Conservation (phyloP, 768 basidiomycete species). For the Leccinum sublutescens region DNA sequence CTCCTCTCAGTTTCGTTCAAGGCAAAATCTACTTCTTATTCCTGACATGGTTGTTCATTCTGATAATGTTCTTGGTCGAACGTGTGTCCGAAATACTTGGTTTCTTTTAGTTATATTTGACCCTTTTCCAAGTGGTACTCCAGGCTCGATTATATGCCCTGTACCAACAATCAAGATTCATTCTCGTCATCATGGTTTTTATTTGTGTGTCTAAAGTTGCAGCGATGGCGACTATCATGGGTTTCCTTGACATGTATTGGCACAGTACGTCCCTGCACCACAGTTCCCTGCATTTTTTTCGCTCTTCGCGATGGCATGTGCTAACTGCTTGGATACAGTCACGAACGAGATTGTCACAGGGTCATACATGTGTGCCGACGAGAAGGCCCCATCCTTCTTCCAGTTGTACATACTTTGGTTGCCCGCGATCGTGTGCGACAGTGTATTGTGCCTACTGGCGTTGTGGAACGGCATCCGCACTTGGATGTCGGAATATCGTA, state of each 20-base stretch:
- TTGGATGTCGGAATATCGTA: neutral
- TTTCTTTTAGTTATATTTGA: neutral
- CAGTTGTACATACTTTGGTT: slow-evolving; percentile 9
- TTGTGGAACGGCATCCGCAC: neutral
- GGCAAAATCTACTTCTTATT: slow-evolving; percentile 7
- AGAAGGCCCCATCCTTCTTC: neutral
- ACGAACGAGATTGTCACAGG: neutral
- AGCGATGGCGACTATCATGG: slow-evolving; percentile 6
- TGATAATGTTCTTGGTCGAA: slow-evolving; percentile 4
- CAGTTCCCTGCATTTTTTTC: neutral
- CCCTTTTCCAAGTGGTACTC: slow-evolving; percentile 8
- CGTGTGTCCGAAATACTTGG: neutral
- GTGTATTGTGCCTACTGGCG: slow-evolving; percentile 5
- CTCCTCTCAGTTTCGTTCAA: neutral
- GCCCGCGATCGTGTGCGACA: slow-evolving; percentile 7
- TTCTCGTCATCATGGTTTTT: slow-evolving; percentile 5
- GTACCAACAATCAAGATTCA: slow-evolving; percentile 5
- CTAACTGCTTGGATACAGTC: neutral
- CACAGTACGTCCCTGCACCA: neutral
- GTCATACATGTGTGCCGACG: slow-evolving; percentile 2
- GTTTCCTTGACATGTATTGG: slow-evolving; percentile 4
- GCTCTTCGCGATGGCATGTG: neutral
- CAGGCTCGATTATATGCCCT: slow-evolving; percentile 13
- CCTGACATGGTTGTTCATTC: slow-evolving; percentile 1
- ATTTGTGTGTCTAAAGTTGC: slow-evolving; percentile 9